A percentile compares a stretch with the other conserved stretches of the same genome.
Evolutionary conservation across 768 basidiomycete genomes (phyloP).

Genomic region (Termitomyces sp.): DNA sequence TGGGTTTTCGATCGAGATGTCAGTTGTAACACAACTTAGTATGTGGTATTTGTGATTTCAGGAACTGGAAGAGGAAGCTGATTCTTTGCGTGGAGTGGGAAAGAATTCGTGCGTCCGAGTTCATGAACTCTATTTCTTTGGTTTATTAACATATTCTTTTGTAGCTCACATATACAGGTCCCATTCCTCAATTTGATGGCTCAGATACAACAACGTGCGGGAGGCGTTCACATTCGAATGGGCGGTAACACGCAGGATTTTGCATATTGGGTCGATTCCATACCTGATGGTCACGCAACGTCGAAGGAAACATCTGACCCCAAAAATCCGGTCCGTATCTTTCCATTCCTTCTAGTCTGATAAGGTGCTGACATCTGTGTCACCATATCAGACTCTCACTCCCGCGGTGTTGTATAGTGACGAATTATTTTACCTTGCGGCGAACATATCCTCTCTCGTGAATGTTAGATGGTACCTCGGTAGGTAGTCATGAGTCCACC

Average conservation of each 20-base stretch:
- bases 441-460: constrained; percentile 52
- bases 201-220: constrained; percentile 51
- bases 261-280: constrained; percentile 33
- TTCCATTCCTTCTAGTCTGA: neutral
- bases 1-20: constrained; percentile 76
- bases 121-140: neutral
- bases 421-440: constrained; percentile 64
- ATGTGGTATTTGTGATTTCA: neutral
- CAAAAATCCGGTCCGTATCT: constrained; percentile 26
- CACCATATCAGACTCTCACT: constrained; percentile 46
- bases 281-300: constrained; percentile 35
- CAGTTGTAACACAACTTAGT: constrained; percentile 63
- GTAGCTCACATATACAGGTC: constrained; percentile 16
- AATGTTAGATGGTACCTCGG: constrained; percentile 66
- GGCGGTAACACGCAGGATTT: constrained; percentile 70
- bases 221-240: constrained; percentile 49
- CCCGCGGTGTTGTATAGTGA: constrained; percentile 59
- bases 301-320: constrained; percentile 31
- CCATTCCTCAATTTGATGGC: constrained; percentile 66
- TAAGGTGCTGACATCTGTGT: neutral
- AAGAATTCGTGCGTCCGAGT: neutral
- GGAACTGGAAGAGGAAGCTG: neutral
- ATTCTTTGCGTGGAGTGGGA: neutral
- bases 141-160: neutral
- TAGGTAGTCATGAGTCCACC: constrained; percentile 12